These are phyloP conservation scores for Reutealis trisperma DNA, from an alignment of 345 rosid genomes.

Conservation along the genomic window DNA sequence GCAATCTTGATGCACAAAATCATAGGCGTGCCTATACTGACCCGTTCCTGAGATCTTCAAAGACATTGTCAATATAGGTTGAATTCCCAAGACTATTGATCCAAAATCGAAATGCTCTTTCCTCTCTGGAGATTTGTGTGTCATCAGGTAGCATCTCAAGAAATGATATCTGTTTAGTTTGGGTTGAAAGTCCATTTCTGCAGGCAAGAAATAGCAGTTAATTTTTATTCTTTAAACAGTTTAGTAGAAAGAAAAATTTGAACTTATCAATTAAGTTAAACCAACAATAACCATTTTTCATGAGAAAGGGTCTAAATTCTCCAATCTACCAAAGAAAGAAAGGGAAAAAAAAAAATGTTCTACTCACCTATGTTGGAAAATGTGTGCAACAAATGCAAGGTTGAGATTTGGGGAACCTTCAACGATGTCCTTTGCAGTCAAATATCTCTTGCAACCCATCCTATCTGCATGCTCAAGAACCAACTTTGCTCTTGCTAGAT, in stretches of 20 bases:
- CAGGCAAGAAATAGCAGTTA: slow-evolving; percentile 13
- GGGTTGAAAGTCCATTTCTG: slow-evolving; percentile 92
- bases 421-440: slow-evolving; percentile 90
- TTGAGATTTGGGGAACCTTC: slow-evolving; percentile 98
- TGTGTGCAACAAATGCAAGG: slow-evolving; percentile 96
- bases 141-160: slow-evolving; percentile 81
- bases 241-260: neutral
- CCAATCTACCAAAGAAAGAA: too few relatives aligned
- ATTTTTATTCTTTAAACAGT: slow-evolving; percentile 7
- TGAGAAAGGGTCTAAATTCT: neutral
- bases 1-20: too few relatives aligned
- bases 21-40: slow-evolving; percentile 27
- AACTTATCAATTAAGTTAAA: neutral
- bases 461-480: slow-evolving; percentile 96
- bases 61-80: slow-evolving; percentile 71
- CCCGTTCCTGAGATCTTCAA: slow-evolving; percentile 99
- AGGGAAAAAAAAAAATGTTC: too few relatives aligned
- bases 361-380: slow-evolving; percentile 90
- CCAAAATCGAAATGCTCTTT: slow-evolving; percentile 95
- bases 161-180: slow-evolving; percentile 80
- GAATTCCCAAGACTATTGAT: slow-evolving; percentile 90
- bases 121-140: slow-evolving; percentile 88
- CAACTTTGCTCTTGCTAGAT: slow-evolving; percentile 70
- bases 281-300: neutral
- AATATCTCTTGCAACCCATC: slow-evolving; percentile 97